Base-by-base conservation (phyloP, 1,284 basidiomycete genomes). In the Grifola frondosa region DNA sequence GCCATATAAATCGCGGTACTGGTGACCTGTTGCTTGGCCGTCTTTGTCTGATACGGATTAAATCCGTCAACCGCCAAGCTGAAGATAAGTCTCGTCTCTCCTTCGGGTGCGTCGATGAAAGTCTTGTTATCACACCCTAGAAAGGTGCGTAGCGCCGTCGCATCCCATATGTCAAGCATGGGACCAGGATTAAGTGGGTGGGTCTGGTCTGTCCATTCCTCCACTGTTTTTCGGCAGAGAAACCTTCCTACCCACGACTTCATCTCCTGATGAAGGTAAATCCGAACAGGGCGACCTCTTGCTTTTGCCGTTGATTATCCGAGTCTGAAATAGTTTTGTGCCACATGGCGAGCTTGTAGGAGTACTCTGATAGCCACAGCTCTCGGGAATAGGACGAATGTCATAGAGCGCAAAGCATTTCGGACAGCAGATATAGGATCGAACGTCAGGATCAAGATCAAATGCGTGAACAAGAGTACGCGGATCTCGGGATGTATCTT, bases 1-100 rank as follows among this genome's bases (percentile, higher is more conserved):
- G 49, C 44, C 40, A 64, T 44, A 36, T 56, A 58, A 7, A 65
- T 58, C 1, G 44, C 53, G 0, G 55, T 56, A 6, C 39, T 34
- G 4, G 44, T 29, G 24, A 37, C 26, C 8, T 23, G 28, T 22
- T 52, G 52, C 12, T 52, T 50, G 1, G 50, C 54, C 31, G 46
- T 31, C 23, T 44, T 46, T 3, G 25, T 46, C 3, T 47, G 44
- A 31, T 40, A 48, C 1, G 56, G 54, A 22, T 60, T 56, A 45
- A 63, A 61, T 9, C 48, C 49, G 30, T 61, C 57, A 9, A 60
- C 35, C 5, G 41, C 37, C 8, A 52, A 30, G n/a, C 29, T 34
- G 16, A 44, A 52, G 11, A 47, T 11, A 5, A 40, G 36, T 1
- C 47, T 30, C 4, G 19, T 26, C 24, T 52, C 41, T 3, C 16